Evolutionary conservation across 2,329 filamentous ascomycete species (phyloP), one percentile per base, ranked within the genome.

Genomic region (Fusarium euwallaceae): DNA sequence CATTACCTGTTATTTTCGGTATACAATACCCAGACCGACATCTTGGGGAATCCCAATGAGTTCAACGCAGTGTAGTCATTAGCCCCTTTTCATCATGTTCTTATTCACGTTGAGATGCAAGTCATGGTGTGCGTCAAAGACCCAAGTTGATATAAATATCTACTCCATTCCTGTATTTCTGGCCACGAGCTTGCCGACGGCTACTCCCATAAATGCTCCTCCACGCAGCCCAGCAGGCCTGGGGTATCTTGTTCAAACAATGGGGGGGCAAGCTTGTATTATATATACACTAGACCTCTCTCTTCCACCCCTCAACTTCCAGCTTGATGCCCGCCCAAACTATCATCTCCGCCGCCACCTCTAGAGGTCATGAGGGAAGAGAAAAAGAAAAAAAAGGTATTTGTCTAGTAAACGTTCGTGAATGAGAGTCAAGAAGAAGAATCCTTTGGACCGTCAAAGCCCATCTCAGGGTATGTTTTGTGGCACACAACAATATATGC

Each of bases 381-480:
- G 22, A 64, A 48, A 58, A 29, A 29, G 27, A 24, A 24, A 62
- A 43, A 45, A 53, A 53, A 53, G 48, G 48, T 53, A 53, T 53
- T 53, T 20, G 27, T 66, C 27, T 67, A 55, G 59, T 39, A 71
- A 70, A 62, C 27, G 32, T 60, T 73, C 69, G 34, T 70, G 43
- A 78, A 70, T 37, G 73, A 76, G 61, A 70, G 76, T 66, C 66
- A 62, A 76, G 75, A 76, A 78, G 39, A 51, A 66, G 66, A 76
- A 78, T 10, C 27, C 56, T 22, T 59, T 64, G 67, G 63, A 61
- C 61, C 60, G 59, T 72, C 41, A 71, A 71, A 72, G 75, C 17
- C 24, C 67, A 69, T 77, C 71, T 65, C 67, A 66, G 58, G 36
- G 64, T 67, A 67, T 69, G 56, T 59, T 69, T 67, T 74, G 41